These are phyloP conservation scores for Xylaria flabelliformis DNA, from an alignment of 495 filamentous ascomycete species.

Conservation along the genomic window DNA sequence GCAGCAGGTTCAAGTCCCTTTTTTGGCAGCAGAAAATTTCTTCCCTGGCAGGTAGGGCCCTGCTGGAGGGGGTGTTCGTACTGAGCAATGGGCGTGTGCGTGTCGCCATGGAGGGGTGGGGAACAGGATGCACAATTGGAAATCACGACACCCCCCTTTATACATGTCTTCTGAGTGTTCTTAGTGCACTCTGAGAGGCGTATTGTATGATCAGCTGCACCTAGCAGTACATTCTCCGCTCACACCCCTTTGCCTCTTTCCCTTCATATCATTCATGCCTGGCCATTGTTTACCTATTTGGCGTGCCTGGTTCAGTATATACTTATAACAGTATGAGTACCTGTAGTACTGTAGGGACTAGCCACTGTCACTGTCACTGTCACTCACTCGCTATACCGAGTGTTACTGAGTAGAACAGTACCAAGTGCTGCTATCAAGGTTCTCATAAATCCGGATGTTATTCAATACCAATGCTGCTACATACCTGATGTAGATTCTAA, in stretches of 20 bases:
- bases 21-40: constrained; percentile 29
- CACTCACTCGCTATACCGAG: no score
- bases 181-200: constrained; percentile 16
- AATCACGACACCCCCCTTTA: constrained; percentile 30
- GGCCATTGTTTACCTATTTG: neutral
- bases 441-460: neutral
- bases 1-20: constrained; percentile 19
- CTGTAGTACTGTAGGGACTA: no score
- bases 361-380: no score
- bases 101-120: constrained; percentile 13
- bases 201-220: constrained; percentile 26
- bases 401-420: neutral
- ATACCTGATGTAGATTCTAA: neutral
- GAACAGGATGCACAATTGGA: constrained; percentile 28
- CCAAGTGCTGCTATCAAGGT: neutral
- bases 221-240: constrained; percentile 20
- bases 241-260: constrained; percentile 20
- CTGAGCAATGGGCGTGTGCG: neutral
- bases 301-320: neutral
- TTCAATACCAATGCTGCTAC: neutral
- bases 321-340: no score
- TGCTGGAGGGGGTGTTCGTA: constrained; percentile 12
- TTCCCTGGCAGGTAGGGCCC: constrained; percentile 6
- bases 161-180: constrained; percentile 13
- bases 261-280: neutral